Evolutionary conservation across 1,284 basidiomycete species (phyloP).

Genomic region (Trichosporon inkin): DNA sequence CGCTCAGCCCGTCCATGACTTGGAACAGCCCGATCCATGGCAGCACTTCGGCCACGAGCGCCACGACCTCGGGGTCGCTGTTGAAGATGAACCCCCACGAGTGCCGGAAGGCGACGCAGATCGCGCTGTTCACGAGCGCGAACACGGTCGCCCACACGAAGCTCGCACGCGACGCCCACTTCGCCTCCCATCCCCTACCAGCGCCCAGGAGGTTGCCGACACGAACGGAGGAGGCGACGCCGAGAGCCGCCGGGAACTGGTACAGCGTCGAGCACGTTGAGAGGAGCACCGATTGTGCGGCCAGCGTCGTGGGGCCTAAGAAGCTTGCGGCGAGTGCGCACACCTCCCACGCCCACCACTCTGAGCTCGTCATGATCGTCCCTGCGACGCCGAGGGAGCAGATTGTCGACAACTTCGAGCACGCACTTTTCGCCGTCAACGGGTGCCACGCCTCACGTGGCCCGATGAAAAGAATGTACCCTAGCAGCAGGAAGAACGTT

Average conservation of each 20-base stretch:
- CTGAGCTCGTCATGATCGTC: conserved; percentile 56
- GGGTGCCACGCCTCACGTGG: conserved; percentile 82
- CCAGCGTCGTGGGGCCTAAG: conserved; percentile 53
- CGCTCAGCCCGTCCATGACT: conserved; percentile 61
- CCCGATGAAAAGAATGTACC: conserved; percentile 71
- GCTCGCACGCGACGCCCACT: conserved; percentile 60
- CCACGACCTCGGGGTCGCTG: conserved; percentile 62
- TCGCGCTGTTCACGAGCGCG: conserved; percentile 59
- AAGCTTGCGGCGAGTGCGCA: conserved; percentile 48
- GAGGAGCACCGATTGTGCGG: conserved; percentile 54
- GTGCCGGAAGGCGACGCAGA: conserved; percentile 68
- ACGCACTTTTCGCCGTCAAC: conserved; percentile 58
- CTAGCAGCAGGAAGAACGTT: conserved; percentile 59
- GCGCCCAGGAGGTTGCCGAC: conserved; percentile 80
- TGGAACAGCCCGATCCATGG: conserved; percentile 71
- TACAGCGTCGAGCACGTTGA: conserved; percentile 67
- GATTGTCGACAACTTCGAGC: conserved; percentile 68
- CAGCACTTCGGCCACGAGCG: conserved; percentile 65
- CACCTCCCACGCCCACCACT: conserved; percentile 53
- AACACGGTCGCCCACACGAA: conserved; percentile 62
- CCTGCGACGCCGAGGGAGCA: conserved; percentile 72
- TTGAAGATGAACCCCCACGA: conserved; percentile 82
- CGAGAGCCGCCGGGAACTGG: conserved; percentile 77
- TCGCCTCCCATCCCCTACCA: conserved; percentile 62
- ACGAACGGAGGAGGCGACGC: conserved; percentile 76